Conservation (phyloP, 768 basidiomycete genomes). For the Leccinellum albellum region DNA sequence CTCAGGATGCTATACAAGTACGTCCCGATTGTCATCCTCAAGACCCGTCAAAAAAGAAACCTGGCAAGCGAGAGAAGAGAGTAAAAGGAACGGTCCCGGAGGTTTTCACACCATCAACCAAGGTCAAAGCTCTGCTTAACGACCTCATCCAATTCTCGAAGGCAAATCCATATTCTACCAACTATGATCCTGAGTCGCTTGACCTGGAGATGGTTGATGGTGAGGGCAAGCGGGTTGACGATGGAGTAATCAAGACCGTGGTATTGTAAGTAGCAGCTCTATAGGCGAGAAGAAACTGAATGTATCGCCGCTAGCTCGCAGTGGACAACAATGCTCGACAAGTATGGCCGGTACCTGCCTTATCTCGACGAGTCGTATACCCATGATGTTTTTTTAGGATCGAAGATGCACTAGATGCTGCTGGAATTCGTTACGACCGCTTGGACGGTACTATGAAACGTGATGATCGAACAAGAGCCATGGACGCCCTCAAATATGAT, state of each 20-base stretch:
- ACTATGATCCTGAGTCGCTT: constrained; percentile 74
- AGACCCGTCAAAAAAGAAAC: constrained; percentile 56
- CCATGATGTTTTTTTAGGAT: constrained; percentile 45
- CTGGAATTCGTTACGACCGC: constrained; percentile 84
- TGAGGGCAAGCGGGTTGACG: constrained; percentile 66
- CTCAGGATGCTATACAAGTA: constrained; percentile 81
- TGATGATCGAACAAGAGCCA: constrained; percentile 85
- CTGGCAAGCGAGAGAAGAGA: constrained; percentile 62
- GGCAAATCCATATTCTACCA: constrained; percentile 79
- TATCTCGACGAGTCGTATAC: neutral
- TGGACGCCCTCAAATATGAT: constrained; percentile 89
- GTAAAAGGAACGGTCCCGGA: constrained; percentile 50
- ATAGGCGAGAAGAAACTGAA: constrained; percentile 14
- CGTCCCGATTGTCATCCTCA: constrained; percentile 51
- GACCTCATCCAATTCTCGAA: constrained; percentile 82
- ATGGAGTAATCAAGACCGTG: constrained; percentile 80
- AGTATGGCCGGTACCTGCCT: constrained; percentile 40
- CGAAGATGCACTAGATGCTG: constrained; percentile 82
- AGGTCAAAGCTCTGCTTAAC: constrained; percentile 75
- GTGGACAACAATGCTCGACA: constrained; percentile 93
- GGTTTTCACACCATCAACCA: constrained; percentile 76
- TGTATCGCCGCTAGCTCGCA: constrained; percentile 59
- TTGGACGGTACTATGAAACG: constrained; percentile 98
- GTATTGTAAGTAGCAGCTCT: constrained; percentile 72
- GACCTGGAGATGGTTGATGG: constrained; percentile 78